Evolutionary conservation across 2,329 filamentous ascomycete genomes (phyloP).

Genomic region (Hirsutella minnesotensis): DNA sequence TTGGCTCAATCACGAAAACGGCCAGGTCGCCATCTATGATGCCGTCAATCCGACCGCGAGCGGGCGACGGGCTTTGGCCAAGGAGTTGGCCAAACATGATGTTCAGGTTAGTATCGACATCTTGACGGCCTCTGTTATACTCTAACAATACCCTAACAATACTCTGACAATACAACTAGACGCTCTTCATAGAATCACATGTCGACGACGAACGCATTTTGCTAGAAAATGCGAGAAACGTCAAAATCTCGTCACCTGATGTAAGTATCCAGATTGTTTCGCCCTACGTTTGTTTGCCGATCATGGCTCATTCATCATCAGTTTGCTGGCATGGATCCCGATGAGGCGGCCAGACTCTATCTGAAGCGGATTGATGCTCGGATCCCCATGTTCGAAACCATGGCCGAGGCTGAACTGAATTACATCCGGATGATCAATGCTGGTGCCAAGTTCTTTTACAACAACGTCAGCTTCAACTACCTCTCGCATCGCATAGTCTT

Average conservation of each 20-base stretch:
- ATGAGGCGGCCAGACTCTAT: constrained; percentile 88
- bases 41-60: constrained; percentile 86
- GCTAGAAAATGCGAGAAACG: constrained; percentile 89
- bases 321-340: constrained; percentile 84
- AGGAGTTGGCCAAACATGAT: constrained; percentile 96
- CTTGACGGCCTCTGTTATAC: too few relatives aligned
- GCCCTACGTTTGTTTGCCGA: not conserved
- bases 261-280: constrained; percentile 32
- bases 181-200: constrained; percentile 90
- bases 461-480: constrained; percentile 95
- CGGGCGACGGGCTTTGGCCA: constrained; percentile 73
- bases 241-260: constrained; percentile 96
- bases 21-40: constrained; percentile 96
- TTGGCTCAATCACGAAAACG: constrained; percentile 94
- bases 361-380: constrained; percentile 79
- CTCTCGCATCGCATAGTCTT: constrained; percentile 96
- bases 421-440: constrained; percentile 99
- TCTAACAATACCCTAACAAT: not conserved
- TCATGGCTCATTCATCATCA: constrained; percentile 19
- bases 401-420: constrained; percentile 87
- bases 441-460: constrained; percentile 83
- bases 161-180: constrained; percentile 36
- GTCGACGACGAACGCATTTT: constrained; percentile 91
- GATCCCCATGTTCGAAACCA: constrained; percentile 93
- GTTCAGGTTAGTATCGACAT: constrained; percentile 56